A percentile compares a stretch with the other conserved stretches of the same genome.
Evolutionary conservation across 495 filamentous ascomycete genomes (phyloP).

Genomic region (Aspergillus leporis): DNA sequence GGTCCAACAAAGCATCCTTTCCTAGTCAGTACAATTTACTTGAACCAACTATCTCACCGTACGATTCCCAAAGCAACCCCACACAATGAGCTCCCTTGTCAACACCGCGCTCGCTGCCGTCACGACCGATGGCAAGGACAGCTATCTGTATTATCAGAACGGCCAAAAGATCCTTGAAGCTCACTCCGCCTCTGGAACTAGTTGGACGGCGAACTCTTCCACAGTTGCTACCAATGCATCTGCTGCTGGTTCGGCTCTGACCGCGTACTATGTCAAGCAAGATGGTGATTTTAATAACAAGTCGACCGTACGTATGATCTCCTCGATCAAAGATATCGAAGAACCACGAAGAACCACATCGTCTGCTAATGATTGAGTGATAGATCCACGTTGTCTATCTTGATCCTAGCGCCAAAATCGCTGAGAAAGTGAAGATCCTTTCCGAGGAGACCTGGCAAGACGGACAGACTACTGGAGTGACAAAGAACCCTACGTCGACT

Average conservation of each 20-base stretch:
- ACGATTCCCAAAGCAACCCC: neutral
- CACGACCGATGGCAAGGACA: neutral
- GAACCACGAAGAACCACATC: neutral
- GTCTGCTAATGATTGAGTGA: neutral
- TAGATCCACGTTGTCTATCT: conserved; percentile 8
- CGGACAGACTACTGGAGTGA: neutral
- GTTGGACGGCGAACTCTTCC: neutral
- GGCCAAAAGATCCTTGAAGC: conserved; percentile 3
- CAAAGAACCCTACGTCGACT: neutral
- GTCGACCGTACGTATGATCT: neutral
- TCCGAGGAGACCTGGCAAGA: neutral
- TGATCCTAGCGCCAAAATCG: neutral
- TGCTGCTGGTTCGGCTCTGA: conserved; percentile 1
- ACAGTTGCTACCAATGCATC: neutral
- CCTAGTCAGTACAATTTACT: neutral
- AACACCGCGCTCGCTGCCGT: conserved; percentile 1
- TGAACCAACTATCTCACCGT: neutral
- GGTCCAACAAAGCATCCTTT: neutral
- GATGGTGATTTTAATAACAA: neutral
- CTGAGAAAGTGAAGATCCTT: conserved; percentile 1
- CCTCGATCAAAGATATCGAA: neutral
- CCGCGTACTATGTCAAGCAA: conserved; percentile 1
- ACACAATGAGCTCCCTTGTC: conserved; percentile 2
- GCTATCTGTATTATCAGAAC: conserved; percentile 6
- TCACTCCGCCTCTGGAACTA: neutral